Evolutionary conservation across 1,284 basidiomycete species (phyloP), one percentile per base, ranked within the genome.

Genomic region (Melampsora americana): DNA sequence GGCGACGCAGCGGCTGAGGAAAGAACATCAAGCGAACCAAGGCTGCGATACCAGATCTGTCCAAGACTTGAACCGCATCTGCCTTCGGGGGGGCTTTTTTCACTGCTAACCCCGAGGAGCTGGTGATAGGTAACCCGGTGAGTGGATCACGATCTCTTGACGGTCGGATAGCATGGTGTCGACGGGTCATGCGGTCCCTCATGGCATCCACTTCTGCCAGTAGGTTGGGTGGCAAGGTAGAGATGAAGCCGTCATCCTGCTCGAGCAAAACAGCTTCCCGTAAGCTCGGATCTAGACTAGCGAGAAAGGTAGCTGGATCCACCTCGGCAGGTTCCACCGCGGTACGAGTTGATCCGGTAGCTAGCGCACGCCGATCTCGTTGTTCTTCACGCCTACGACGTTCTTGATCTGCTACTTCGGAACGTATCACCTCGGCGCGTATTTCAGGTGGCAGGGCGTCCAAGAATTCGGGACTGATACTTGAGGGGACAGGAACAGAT

Each of bases 371-470:
- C 77, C 77, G 70, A 26, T 59, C 46, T 14, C 28, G 30, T 68
- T 75, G 64, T 46, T 59, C 77, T 39, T 56, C 73, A 11, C 82
- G 85, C 32, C 87, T 81, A 28, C 88, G 87, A 56, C 91, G 88
- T 16, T 89, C 85, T 67, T 89, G 89, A 81, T 97, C 94, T 72
- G 91, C 84, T 0, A 89, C 89, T 84, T 98, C 95, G 83, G 97
- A 94, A 82, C 95, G 92, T 39, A 99, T 89, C 75, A 99, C 94
- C 82, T 99, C 96, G 1, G 92, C 93, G 14, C 96, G 90, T 76
- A 99, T 91, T 81, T 97, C 94, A 0, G 94, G 92, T 6, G 96
- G 96, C 5, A 99, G 86, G 1, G 96, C 96, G 79, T 98, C 91
- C 65, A 99, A 87, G 84, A 99, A 99, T 83, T 99, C 96, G 2